Percentiles rank a stretch among this genome's conserved stretches.
phyloP scores from a whole-genome alignment of 2,329 filamentous ascomycete genomes.

The Boeremia exigua region DNA sequence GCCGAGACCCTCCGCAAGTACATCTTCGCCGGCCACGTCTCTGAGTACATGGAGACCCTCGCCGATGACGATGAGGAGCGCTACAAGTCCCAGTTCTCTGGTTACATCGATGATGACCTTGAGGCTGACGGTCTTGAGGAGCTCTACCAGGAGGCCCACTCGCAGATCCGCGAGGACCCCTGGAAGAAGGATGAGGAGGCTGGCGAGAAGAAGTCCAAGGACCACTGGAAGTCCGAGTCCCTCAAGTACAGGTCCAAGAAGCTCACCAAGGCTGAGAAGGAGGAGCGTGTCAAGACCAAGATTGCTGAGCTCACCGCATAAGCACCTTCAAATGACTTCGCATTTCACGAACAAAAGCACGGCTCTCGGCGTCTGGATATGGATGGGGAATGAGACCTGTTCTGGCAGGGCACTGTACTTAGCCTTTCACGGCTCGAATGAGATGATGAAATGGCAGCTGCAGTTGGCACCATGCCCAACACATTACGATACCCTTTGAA shows the following conservation, averaged over 20 bases:
- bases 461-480: constrained; percentile 26
- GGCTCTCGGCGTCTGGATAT: constrained; percentile 45
- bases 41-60: constrained; percentile 99
- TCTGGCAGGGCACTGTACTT: constrained; percentile 38
- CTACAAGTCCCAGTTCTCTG: constrained; percentile 96
- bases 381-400: constrained; percentile 38
- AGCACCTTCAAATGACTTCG: constrained; percentile 27
- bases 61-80: constrained; percentile 99
- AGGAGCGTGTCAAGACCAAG: constrained; percentile 84
- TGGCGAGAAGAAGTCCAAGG: constrained; percentile 92
- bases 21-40: constrained; percentile 98
- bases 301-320: constrained; percentile 77
- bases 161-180: constrained; percentile 95
- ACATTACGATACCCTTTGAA: constrained; percentile 20
- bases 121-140: constrained; percentile 98
- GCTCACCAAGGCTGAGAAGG: constrained; percentile 83
- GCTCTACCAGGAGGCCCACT: constrained; percentile 92
- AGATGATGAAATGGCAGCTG: constrained; percentile 39
- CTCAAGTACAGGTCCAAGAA: constrained; percentile 84
- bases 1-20: constrained; percentile 97
- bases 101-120: constrained; percentile 96
- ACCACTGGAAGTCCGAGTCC: constrained; percentile 94
- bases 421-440: constrained; percentile 40
- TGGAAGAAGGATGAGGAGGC: constrained; percentile 86
- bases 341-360: constrained; percentile 44